Conservation (phyloP, 139 green algal genomes). For the Pycnococcus provasolii region DNA sequence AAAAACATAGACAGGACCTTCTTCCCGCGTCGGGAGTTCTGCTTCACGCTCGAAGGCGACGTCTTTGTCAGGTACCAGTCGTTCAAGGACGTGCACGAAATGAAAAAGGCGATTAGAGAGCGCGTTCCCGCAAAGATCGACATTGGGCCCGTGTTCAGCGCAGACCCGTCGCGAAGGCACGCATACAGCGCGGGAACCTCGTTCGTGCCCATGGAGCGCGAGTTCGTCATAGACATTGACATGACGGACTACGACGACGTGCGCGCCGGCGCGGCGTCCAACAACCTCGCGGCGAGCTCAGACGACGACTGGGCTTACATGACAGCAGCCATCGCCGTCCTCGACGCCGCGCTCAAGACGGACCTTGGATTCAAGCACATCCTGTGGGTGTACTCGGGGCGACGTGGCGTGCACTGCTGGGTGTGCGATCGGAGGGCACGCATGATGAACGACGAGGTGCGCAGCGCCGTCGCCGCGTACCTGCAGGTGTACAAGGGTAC, state of each 20-base stretch:
- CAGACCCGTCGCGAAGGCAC: constrained; percentile 64
- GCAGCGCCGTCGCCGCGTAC: constrained; percentile 68
- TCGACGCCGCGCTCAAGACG: constrained; percentile 66
- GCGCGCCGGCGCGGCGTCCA: constrained; percentile 40
- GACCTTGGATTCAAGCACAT: constrained; percentile 97
- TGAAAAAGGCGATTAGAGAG: constrained; percentile 53
- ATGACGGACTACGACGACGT: constrained; percentile 98
- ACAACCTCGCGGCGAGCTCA: too few relatives aligned
- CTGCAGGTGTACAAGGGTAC: constrained; percentile 70
- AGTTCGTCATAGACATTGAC: constrained; percentile 98
- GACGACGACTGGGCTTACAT: constrained; percentile 39
- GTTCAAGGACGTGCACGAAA: constrained; percentile 71
- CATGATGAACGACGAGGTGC: constrained; percentile 71
- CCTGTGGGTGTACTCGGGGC: constrained; percentile 93
- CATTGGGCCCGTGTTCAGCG: constrained; percentile 91
- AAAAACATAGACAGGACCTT: constrained; percentile 30
- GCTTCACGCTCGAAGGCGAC: constrained; percentile 92
- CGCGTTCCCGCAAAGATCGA: constrained; percentile 91
- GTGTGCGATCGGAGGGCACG: constrained; percentile 68
- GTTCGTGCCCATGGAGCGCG: constrained; percentile 75
- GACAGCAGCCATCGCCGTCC: constrained; percentile 65
- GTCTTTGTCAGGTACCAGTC: constrained; percentile 97
- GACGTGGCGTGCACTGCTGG: constrained; percentile 92
- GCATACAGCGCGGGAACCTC: constrained; percentile 34
- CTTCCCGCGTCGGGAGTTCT: constrained; percentile 82